Evolutionary conservation across 208 protist genomes (phyloP).

Genomic region (Leishmania tropica): DNA sequence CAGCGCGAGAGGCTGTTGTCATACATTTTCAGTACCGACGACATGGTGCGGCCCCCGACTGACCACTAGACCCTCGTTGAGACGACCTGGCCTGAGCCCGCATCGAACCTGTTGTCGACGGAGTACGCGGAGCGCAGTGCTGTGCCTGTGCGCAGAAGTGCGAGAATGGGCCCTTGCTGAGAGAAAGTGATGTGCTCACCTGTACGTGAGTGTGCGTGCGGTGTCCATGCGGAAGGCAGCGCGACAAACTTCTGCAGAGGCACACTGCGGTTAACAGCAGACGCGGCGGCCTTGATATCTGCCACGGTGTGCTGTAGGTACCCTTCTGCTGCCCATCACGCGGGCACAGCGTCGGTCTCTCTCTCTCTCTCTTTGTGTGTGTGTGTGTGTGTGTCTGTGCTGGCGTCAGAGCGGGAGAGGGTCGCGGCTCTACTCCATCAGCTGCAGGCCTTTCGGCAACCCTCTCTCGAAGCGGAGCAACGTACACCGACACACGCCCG

Average conservation of each 20-base stretch:
- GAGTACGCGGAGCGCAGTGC: background rate
- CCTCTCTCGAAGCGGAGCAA: no score
- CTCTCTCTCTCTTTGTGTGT: no score
- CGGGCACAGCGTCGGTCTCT: background rate
- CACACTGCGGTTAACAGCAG: background rate
- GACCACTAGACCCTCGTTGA: background rate
- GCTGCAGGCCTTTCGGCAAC: background rate
- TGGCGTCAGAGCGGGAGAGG: background rate
- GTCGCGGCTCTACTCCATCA: background rate
- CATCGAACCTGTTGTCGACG: background rate
- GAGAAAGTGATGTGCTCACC: background rate
- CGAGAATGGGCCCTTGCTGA: background rate
- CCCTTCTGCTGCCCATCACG: background rate
- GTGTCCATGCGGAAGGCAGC: background rate
- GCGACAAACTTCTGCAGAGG: background rate
- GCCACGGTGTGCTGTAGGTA: background rate
- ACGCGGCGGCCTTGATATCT: background rate
- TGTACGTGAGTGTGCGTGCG: background rate
- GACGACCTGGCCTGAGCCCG: background rate
- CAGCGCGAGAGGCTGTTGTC: slow-evolving; percentile 14
- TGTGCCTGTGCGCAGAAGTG: background rate
- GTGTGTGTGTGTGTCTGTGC: background rate
- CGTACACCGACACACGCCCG: background rate
- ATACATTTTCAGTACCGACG: background rate
- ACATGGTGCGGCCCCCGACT: background rate